Base-by-base conservation (phyloP, 2,329 filamentous ascomycete genomes). In the Magnaporthiopsis poae region DNA sequence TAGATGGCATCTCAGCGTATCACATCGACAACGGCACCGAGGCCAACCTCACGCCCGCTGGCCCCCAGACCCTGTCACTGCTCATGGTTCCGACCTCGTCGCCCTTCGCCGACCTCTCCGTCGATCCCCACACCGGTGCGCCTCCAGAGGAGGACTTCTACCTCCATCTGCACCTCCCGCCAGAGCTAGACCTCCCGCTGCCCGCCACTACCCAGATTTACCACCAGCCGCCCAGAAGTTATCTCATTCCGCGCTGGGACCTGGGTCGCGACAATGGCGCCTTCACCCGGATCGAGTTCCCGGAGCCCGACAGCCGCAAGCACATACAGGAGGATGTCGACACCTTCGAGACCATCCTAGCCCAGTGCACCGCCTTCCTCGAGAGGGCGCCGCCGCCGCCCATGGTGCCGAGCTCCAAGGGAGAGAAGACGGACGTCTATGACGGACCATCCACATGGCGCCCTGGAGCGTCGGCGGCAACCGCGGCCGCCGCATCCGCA, bases 181-280 rank as follows among this genome's bases (percentile, higher is more conserved):
- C 94, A 27, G 94, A 97, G 81, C 87, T 99, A 72, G 94, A 98
- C 73, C 86, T 98, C 7, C 91, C 95, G 7, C 84, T 98, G 18
- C 95, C 95, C 15, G 94, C 94, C 25, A 98, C 93, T 0, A 98
- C 95, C 0, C 94, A 98, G 76, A 95, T 99, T 75, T 98, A 96
- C 79, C 92, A 96, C 77, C 92, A 98, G 78, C 92, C 93, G 8
- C 94, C 94, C 0, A 87, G 84, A 69, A 96, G 91, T 80, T 98
- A 98, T 75, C 82, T 98, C 62, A 96, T 99, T 69, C 95, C 95
- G 21, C 88, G 94, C 70, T 97, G 94, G 92, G 94, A 98, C 73
- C 80, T 97, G 21, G 93, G 92, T 4, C 91, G 90, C 1, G 90
- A 95, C 67, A 90, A 88, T 70, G 93, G 92, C 68, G 91, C 92